These are phyloP conservation scores for Cryptococcus wingfieldii DNA, from an alignment of 1,284 basidiomycete genomes.

Conservation along the genomic window DNA sequence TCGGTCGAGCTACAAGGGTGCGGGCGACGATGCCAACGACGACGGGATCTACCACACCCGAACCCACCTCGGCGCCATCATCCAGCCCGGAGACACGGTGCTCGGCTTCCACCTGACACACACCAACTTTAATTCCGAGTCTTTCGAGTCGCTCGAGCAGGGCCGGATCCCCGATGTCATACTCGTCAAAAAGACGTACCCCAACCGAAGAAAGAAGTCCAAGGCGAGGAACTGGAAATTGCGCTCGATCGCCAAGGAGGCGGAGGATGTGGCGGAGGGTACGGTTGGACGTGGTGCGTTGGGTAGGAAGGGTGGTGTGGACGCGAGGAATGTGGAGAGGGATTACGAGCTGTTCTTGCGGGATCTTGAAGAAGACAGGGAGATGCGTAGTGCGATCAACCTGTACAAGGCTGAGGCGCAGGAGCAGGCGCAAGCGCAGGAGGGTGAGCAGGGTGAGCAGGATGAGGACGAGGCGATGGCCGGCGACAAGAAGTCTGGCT, in stretches of 20 bases:
- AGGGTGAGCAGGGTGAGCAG: constrained; percentile 48
- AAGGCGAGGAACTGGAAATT: constrained; percentile 82
- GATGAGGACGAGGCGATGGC: constrained; percentile 44
- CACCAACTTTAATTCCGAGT: constrained; percentile 88
- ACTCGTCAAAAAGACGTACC: constrained; percentile 93
- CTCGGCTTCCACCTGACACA: constrained; percentile 85
- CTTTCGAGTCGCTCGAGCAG: constrained; percentile 70
- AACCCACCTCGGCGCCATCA: constrained; percentile 89
- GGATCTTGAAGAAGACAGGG: constrained; percentile 93
- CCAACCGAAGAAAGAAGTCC: constrained; percentile 86
- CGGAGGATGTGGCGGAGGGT: constrained; percentile 68
- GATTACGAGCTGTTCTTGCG: constrained; percentile 96
- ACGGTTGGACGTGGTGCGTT: constrained; percentile 70
- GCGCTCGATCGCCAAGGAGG: constrained; percentile 90
- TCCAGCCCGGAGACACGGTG: constrained; percentile 92
- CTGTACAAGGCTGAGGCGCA: constrained; percentile 61
- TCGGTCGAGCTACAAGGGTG: constrained; percentile 61
- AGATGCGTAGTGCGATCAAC: constrained; percentile 84
- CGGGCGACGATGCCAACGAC: constrained; percentile 47
- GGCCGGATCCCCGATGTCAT: constrained; percentile 84
- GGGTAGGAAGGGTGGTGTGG: constrained; percentile 82
- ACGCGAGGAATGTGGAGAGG: constrained; percentile 89
- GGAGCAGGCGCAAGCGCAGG: constrained; percentile 13
- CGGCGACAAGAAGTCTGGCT: constrained; percentile 53
- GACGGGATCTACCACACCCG: constrained; percentile 91